Base-by-base conservation (phyloP, 139 green algal species). In the Chlorella sorokiniana region DNA sequence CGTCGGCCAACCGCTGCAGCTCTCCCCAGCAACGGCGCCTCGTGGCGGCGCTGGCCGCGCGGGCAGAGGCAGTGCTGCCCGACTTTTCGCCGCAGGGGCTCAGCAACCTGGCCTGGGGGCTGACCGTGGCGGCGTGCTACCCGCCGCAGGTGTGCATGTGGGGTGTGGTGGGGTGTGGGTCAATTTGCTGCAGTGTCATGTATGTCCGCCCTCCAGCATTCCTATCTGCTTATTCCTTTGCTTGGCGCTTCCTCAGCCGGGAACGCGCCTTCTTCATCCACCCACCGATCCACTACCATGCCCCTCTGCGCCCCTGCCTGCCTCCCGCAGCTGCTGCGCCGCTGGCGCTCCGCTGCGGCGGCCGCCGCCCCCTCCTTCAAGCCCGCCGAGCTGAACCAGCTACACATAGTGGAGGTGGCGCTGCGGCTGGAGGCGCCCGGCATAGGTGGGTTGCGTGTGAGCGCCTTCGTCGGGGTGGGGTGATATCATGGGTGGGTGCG, bases 381-480 rank as follows among this genome's bases (percentile, higher is more conserved):
- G 5, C n/a, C n/a, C 3, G n/a, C 62, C 3, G 84, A 88, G 79
- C 73, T 88, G 14, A 69, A 69, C n/a, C 79, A 88, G 84, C 84
- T 88, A 52, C 72, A 83, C 33, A 67, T 80, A 40, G 72, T 83
- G 65, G 72, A 86, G 65, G 40, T 80, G 42, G 71, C 81, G 4
- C 61, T 84, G 38, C 65, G 69, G 40, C 83, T 87, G 62, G 78
- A 85, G 63, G 78, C 76, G 33, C 44, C 62, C 0, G 16, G n/a
- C 2, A 64, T 64, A 61, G 68, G 68, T 75, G 68, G 20, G 68
- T n/a, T 33, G 33, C 27, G 20, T 25, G 54, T 33, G 20, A n/a
- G n/a, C n/a, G n/a, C n/a, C n/a, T n/a, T n/a, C n/a, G n/a, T n/a
- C n/a, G n/a, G n/a, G n/a, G n/a, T n/a, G n/a, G n/a, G n/a, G n/a